phyloP scores from a whole-genome alignment of 169 alveolate genomes.

The Cystoisospora suis region DNA sequence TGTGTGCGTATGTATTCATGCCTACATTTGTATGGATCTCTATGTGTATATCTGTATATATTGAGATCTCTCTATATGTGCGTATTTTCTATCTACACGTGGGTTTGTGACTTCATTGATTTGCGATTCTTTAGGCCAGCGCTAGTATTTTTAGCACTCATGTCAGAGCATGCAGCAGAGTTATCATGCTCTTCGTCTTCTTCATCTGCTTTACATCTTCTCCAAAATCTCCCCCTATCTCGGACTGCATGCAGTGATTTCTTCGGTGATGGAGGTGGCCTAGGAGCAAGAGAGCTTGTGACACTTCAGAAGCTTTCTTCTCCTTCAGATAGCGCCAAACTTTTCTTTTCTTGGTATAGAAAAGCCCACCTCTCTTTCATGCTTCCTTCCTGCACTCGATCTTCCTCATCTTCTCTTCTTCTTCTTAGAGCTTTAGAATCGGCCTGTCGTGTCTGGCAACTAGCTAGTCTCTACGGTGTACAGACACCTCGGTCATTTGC shows the following conservation, averaged over 20 bases:
- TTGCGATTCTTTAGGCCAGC: background rate
- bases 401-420: background rate
- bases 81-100: background rate
- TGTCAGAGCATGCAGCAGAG: slow-evolving; percentile 7
- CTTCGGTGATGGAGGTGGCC: no score
- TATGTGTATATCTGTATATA: background rate
- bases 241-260: no score
- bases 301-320: no score
- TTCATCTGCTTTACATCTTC: background rate
- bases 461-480: slow-evolving; percentile 24
- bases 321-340: no score
- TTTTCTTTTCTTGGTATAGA: no score
- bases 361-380: no score
- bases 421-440: background rate
- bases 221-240: background rate
- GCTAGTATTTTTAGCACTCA: background rate
- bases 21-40: background rate
- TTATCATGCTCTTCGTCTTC: background rate
- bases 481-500: slow-evolving; percentile 30
- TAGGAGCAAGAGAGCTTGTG: no score
- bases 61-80: background rate
- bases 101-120: background rate
- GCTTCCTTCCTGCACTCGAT: background rate
- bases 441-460: slow-evolving; percentile 16
- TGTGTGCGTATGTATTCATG: background rate